Base-by-base conservation (phyloP, 192 early-diverging fungal species). In the Coemansia reversa region DNA sequence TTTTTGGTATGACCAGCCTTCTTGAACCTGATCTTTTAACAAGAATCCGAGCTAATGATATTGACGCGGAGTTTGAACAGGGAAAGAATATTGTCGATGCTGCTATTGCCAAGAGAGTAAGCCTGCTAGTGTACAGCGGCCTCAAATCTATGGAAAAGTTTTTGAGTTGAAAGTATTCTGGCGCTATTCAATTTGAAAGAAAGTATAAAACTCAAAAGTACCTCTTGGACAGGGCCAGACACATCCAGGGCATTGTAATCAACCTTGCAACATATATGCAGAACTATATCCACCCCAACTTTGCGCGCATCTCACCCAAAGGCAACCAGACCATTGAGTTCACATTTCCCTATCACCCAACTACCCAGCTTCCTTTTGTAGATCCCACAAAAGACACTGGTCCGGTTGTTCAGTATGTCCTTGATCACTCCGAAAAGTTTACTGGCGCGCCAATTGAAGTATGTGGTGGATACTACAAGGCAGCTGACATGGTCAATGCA, bases 1-100 rank as follows among this genome's bases (percentile, higher is more conserved):
- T 75, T 12, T 75, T 75, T 47, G 73, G 73, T 14, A 54, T 67
- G 49, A 75, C 73, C 8, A 49, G 62, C 52, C 63, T 73, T 39
- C 50, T 47, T 47, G 53, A 66, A 24, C 39, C 35, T 0, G 50
- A 30, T 1, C 51, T 42, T 23, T 23, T 42, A 23, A 57, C 63
- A 6, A 57, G 30, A 27, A 27, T 62, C 12, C 5, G 32, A 7
- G 22, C 22, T 12, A 67, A 67, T 24, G 42, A 75, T 22, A 11
- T 29, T 35, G 67, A 66, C 16, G 67, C 63, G n/a, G 73, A 75
- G 56, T 69, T 55, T 32, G 56, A 62, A 11, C 73, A 75, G 45
- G 73, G 67, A 52, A 75, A 75, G 67, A 63, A 62, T 33, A 61
- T 66, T 42, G 47, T 69, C 22, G 73, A 75, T 22, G 73, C 73